A percentile compares a stretch with the other conserved stretches of the same genome.
These are phyloP conservation scores for Kodamaea kaohsiungensis DNA, from an alignment of 805 yeast genomes.

Conservation along the genomic window DNA sequence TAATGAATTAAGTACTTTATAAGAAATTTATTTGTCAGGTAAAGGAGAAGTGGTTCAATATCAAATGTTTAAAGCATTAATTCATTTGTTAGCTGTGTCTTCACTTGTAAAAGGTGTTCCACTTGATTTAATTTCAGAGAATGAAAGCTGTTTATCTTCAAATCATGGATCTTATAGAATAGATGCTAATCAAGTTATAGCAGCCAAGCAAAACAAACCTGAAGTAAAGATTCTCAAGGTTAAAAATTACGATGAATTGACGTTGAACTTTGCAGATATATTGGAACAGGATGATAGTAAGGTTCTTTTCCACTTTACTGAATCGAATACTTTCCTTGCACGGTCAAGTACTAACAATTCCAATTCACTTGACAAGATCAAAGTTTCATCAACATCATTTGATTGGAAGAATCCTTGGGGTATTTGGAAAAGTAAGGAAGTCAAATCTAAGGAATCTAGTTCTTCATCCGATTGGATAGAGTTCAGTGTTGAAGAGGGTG, in stretches of 20 bases:
- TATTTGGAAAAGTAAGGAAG: background rate
- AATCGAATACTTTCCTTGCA: conserved; percentile 1
- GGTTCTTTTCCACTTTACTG: background rate
- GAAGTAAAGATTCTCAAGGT: background rate
- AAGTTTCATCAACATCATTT: background rate
- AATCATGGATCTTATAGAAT: background rate
- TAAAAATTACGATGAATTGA: background rate
- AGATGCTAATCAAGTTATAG: background rate
- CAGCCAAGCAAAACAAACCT: background rate
- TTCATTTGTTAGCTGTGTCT: background rate
- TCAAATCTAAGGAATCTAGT: background rate
- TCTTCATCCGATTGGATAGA: conserved; percentile 9
- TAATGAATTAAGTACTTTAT: background rate
- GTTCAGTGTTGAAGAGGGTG: conserved; percentile 7
- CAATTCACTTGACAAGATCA: background rate
- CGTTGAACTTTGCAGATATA: background rate
- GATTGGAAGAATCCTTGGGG: background rate
- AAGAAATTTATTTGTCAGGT: background rate
- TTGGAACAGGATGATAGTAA: background rate
- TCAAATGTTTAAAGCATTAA: background rate
- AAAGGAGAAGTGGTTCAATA: too few species aligned
- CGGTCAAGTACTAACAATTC: background rate
- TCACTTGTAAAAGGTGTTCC: background rate
- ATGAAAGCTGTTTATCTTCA: too few species aligned
- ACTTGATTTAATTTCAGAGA: background rate